A percentile compares a stretch with the other conserved stretches of the same genome.
Conservation (phyloP, 371 early-diverging fungal species). For the Rhizopus sp. region DNA sequence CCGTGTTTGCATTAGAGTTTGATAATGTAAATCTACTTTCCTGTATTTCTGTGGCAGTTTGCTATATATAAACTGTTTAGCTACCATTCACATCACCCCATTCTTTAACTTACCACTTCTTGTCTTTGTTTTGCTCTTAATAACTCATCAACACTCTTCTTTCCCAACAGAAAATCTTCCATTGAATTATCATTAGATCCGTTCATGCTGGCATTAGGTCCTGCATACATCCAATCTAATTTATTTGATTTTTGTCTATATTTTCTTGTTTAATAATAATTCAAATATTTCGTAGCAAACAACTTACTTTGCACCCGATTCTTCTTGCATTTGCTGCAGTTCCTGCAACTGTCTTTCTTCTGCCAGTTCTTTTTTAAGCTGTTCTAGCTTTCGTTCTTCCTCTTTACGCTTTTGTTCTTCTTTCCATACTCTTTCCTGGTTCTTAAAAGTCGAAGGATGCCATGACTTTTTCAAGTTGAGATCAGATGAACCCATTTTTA, state of each 20-base stretch:
- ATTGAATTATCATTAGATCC: constrained; percentile 67
- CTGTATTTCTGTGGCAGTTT: constrained; percentile 20
- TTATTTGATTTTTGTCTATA: constrained; percentile 71
- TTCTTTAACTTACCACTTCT: constrained; percentile 39
- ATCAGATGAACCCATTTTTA: constrained; percentile 69
- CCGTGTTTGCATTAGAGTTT: constrained; percentile 73
- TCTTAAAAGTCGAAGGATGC: constrained; percentile 92
- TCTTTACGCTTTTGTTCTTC: constrained; percentile 83
- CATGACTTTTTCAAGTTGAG: constrained; percentile 92
- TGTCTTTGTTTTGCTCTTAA: constrained; percentile 53
- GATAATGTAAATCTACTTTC: constrained; percentile 40
- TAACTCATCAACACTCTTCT: constrained; percentile 76
- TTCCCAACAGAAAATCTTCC: constrained; percentile 91
- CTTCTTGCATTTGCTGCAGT: constrained; percentile 79
- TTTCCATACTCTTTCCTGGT: constrained; percentile 92
- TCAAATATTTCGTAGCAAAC: background rate
- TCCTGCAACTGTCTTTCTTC: constrained; percentile 91
- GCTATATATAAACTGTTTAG: constrained; percentile 4
- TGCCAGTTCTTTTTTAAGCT: constrained; percentile 87
- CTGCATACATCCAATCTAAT: constrained; percentile 96
- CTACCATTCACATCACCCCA: background rate
- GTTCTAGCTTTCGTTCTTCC: constrained; percentile 84
- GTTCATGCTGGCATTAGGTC: constrained; percentile 57
- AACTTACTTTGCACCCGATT: constrained; percentile 64
- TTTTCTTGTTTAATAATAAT: background rate